Conservation (phyloP, 768 basidiomycete species). For the Pholiota molesta region DNA sequence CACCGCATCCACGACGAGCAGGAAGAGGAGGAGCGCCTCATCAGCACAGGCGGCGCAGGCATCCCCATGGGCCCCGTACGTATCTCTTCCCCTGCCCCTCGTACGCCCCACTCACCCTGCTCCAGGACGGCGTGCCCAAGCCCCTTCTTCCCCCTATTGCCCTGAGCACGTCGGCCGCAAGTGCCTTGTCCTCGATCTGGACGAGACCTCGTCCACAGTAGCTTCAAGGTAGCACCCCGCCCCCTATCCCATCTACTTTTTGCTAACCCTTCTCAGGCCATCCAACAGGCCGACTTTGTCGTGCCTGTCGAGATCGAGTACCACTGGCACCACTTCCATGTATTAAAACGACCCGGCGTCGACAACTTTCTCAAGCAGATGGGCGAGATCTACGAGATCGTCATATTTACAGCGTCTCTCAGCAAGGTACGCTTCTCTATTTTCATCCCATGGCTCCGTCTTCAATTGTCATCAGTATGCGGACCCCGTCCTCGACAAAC, state of each 20-base stretch:
- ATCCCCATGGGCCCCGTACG: constrained; percentile 92
- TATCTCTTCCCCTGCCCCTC: constrained; percentile 18
- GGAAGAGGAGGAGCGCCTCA: constrained; percentile 90
- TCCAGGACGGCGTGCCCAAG: constrained; percentile 81
- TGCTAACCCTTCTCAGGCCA: constrained; percentile 58
- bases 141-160: constrained; percentile 88
- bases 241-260: constrained; percentile 5
- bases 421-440: constrained; percentile 72
- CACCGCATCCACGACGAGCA: constrained; percentile 62
- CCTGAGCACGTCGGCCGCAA: constrained; percentile 84
- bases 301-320: constrained; percentile 99
- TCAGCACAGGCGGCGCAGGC: constrained; percentile 89
- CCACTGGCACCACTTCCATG: constrained; percentile 98
- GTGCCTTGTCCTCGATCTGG: constrained; percentile 94
- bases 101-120: background rate
- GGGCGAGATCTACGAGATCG: constrained; percentile 98
- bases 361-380: constrained; percentile 96
- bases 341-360: constrained; percentile 97
- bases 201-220: constrained; percentile 98
- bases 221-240: constrained; percentile 80
- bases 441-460: constrained; percentile 6
- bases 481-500: constrained; percentile 96
- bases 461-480: constrained; percentile 71
- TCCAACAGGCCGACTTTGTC: constrained; percentile 94
- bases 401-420: constrained; percentile 96